Conservation (phyloP, 129 eudicot species). For the Arctium minus region DNA sequence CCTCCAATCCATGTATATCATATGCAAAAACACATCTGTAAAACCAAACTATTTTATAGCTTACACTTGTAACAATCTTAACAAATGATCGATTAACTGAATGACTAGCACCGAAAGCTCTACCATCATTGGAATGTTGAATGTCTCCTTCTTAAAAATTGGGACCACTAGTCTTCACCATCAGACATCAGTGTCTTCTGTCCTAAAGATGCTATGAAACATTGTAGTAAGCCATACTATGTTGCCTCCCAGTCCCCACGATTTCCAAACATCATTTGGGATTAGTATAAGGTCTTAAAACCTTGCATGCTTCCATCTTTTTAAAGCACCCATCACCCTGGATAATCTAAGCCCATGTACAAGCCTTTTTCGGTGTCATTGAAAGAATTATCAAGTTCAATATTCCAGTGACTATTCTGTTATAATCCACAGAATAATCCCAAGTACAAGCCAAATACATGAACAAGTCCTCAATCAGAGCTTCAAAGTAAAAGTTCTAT, state of each 20-base stretch:
- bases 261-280: neutral
- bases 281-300: neutral
- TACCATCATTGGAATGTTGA: neutral
- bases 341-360: neutral
- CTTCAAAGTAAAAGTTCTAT: neutral
- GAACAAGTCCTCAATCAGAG: slow-evolving; percentile 9
- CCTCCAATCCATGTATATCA: neutral
- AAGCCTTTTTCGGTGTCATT: neutral
- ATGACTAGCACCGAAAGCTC: neutral
- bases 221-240: neutral
- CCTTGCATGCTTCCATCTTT: neutral
- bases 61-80: neutral
- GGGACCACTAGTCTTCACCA: neutral
- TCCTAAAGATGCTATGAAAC: slow-evolving; percentile 5
- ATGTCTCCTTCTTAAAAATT: neutral
- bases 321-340: neutral
- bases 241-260: slow-evolving; percentile 1
- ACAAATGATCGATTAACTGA: neutral
- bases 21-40: neutral
- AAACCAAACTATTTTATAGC: neutral
- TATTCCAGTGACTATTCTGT: neutral
- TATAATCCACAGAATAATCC: neutral
- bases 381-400: neutral
- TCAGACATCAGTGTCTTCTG: neutral
- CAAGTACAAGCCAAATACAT: neutral